Conservation (phyloP, 441 rosid species). For the Erodium moschatum region DNA sequence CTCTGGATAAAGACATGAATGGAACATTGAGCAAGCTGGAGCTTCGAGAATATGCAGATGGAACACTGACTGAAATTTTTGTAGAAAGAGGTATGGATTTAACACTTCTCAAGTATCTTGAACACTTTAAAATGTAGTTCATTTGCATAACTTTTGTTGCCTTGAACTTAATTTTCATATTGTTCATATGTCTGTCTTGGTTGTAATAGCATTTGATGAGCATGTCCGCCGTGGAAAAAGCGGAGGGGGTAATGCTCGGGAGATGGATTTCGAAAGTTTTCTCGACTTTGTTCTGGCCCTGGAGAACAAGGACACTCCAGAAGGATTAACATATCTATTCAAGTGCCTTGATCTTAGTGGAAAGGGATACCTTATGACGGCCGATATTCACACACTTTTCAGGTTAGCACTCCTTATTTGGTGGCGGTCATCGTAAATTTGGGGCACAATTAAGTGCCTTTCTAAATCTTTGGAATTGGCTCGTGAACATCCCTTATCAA, state of each 20-base stretch:
- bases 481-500: too few species aligned
- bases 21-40: slow-evolving; percentile 93
- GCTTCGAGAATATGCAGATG: slow-evolving; percentile 91
- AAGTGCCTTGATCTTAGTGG: slow-evolving; percentile 88
- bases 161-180: not conserved
- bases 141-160: not conserved
- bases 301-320: slow-evolving; percentile 93
- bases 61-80: slow-evolving; percentile 85
- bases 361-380: slow-evolving; percentile 79
- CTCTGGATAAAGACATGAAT: slow-evolving; percentile 86
- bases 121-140: not conserved
- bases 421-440: not conserved
- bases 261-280: slow-evolving; percentile 96
- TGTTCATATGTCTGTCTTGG: slow-evolving; percentile 9
- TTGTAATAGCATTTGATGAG: slow-evolving; percentile 69
- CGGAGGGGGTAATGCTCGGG: slow-evolving; percentile 59
- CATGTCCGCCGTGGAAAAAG: slow-evolving; percentile 76
- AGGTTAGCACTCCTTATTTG: slow-evolving; percentile 36
- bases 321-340: slow-evolving; percentile 85
- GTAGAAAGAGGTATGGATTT: slow-evolving; percentile 69
- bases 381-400: slow-evolving; percentile 97
- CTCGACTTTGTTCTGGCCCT: slow-evolving; percentile 87
- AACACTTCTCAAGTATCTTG: not conserved
- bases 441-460: too few species aligned
- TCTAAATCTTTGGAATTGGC: too few species aligned